Percentiles rank a stretch among this genome's conserved stretches.
These are phyloP conservation scores for Paraleonurus japonicus DNA, from an alignment of 257 asterid genomes.

Conservation along the genomic window DNA sequence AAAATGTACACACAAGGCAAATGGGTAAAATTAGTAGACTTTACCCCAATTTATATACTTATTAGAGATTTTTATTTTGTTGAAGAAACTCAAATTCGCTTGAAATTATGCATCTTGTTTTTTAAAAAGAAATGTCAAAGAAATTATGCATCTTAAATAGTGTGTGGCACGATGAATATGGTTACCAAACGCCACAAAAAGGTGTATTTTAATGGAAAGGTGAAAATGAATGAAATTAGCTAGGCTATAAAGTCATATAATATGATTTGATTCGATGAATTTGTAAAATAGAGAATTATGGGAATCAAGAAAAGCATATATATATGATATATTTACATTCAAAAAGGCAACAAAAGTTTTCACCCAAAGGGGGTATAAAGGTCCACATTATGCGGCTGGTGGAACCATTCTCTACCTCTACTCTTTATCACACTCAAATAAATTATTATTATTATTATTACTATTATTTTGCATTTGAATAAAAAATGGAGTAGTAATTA, in stretches of 20 bases:
- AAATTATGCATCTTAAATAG: neutral
- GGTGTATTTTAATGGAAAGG: neutral
- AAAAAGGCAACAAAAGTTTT: neutral
- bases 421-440: neutral
- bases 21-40: too few species aligned
- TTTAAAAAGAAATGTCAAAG: too few species aligned
- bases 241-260: slow-evolving; percentile 18
- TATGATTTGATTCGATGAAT: slow-evolving; percentile 8
- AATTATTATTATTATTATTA: neutral
- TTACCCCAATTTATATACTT: too few species aligned
- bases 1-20: too few species aligned
- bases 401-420: neutral
- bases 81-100: neutral
- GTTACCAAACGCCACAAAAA: neutral
- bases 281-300: neutral
- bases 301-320: slow-evolving; percentile 14
- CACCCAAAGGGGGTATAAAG: neutral
- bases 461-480: too few species aligned
- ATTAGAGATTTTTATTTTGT: too few species aligned
- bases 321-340: neutral
- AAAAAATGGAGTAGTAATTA: too few species aligned
- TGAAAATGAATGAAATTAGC: slow-evolving; percentile 17
- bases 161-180: neutral
- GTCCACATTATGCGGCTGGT: slow-evolving; percentile 29
- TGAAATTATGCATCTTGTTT: too few species aligned